Base-by-base conservation (phyloP, 345 rosid genomes). In the Carallia brachiata region DNA sequence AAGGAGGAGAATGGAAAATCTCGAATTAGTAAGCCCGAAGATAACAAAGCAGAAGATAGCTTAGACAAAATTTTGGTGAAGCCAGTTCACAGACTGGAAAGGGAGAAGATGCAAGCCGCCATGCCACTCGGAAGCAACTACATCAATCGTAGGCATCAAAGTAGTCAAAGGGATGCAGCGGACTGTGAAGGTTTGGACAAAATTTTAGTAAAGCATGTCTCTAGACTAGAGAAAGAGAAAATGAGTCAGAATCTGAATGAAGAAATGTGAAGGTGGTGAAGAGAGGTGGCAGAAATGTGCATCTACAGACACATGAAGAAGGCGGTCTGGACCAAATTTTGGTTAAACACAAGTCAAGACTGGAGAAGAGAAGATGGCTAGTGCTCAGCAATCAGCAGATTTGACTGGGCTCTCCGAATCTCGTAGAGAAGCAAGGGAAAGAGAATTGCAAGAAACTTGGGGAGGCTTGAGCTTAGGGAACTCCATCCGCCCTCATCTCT, bases 371-470 rank as follows among this genome's bases (percentile, higher is more conserved):
- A 92, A 90, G 73, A 56, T 77, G 62, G 84, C 70, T 9, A 71
- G 69, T 17, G 72, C 71, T 9, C 71, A 70, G 52, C 68, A 80
- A 61, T 61, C 78, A 28, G 79, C 56, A 59, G 85, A 76, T 19
- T 76, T 57, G 53, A 69, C 48, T 56, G 78, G 77, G 65, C 52
- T 66, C 6, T 68, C 73, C 2, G 74, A 76, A 32, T 71, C 84
- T 17, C 92, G 97, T 23, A 89, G 78, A 84, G 80, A 86, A 80
- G 89, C 85, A 52, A 83, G 90, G 72, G 92, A 89, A 9, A 89
- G 76, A 78, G 99, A 95, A 81, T 73, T 95, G 83, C 87, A 80
- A 75, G 96, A 88, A 80, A 84, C 89, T 70, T 89, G 98, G 98
- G 96, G 93, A 74, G 99, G 98, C 56, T 70, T 95, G 53, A 87